These are phyloP conservation scores for Vaccinium vitisidaea DNA, from an alignment of 148 eudicot genomes.

Conservation along the genomic window DNA sequence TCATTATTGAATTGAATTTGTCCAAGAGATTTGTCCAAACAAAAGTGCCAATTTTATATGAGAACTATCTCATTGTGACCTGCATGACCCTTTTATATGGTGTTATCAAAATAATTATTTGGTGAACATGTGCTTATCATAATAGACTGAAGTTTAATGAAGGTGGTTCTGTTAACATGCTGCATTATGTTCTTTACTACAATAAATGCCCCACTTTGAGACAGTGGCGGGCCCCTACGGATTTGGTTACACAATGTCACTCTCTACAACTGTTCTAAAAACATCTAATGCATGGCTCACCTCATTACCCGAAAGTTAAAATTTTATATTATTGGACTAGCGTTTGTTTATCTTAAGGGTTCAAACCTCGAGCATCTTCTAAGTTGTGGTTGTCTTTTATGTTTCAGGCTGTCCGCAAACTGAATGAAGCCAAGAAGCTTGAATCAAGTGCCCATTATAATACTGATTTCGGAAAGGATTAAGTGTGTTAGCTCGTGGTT, in stretches of 20 bases:
- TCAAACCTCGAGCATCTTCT: background rate
- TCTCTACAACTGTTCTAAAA: no score
- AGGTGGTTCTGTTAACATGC: background rate
- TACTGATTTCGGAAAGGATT: slow-evolving; percentile 93
- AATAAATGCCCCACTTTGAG: no score
- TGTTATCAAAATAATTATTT: background rate
- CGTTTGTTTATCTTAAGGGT: background rate
- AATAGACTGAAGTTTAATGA: no score
- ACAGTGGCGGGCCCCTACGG: no score
- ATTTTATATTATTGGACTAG: background rate
- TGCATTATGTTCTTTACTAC: no score
- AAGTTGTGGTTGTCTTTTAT: background rate
- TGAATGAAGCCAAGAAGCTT: slow-evolving; percentile 90
- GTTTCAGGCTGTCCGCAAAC: slow-evolving; percentile 82
- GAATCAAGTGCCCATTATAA: slow-evolving; percentile 83
- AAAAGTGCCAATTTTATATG: background rate
- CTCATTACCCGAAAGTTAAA: background rate
- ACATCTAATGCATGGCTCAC: background rate
- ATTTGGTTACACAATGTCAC: no score
- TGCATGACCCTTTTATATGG: background rate
- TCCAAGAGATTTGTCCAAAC: background rate
- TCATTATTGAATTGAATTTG: background rate
- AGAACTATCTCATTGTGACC: background rate
- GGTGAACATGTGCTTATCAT: background rate
- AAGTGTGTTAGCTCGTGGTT: background rate